These are phyloP conservation scores for Stipa capillata DNA, from an alignment of 176 grass and related monocot species.

Conservation along the genomic window DNA sequence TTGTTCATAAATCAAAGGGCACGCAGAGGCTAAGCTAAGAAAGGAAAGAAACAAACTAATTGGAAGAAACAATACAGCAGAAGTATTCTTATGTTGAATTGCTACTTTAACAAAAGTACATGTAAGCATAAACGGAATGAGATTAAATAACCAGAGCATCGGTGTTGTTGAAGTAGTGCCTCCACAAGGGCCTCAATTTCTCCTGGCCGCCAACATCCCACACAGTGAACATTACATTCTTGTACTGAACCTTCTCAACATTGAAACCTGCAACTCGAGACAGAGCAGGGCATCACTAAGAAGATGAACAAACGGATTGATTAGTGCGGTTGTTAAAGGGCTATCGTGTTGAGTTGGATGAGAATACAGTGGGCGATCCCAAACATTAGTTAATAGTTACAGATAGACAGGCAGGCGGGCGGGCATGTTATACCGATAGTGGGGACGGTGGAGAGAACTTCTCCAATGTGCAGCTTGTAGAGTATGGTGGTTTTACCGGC, in stretches of 20 bases:
- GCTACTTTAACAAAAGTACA: not conserved
- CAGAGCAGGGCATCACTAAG: not conserved
- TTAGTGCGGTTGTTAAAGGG: not conserved
- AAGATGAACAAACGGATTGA: not conserved
- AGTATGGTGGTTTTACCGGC: slow-evolving; percentile 98
- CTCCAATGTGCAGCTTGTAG: slow-evolving; percentile 92
- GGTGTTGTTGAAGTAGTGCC: slow-evolving; percentile 98
- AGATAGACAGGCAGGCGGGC: not conserved
- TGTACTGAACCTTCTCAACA: slow-evolving; percentile 98
- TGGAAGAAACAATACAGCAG: not conserved
- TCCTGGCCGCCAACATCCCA: slow-evolving; percentile 99
- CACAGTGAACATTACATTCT: slow-evolving; percentile 97
- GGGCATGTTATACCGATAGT: slow-evolving; percentile 55
- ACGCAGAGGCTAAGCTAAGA: not conserved
- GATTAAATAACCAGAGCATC: slow-evolving; percentile 72
- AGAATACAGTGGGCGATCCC: not conserved
- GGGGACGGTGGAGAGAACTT: slow-evolving; percentile 91
- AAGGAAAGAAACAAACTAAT: not conserved
- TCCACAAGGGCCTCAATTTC: slow-evolving; percentile 97
- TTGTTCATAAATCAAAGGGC: not conserved
- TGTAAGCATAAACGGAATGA: not conserved
- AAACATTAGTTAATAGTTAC: not conserved
- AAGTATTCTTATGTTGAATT: not conserved
- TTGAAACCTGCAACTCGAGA: slow-evolving; percentile 60
- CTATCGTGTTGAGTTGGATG: not conserved